Base-by-base conservation (phyloP, 805 yeast genomes). In the Cyberlindnera mississippiensis region DNA sequence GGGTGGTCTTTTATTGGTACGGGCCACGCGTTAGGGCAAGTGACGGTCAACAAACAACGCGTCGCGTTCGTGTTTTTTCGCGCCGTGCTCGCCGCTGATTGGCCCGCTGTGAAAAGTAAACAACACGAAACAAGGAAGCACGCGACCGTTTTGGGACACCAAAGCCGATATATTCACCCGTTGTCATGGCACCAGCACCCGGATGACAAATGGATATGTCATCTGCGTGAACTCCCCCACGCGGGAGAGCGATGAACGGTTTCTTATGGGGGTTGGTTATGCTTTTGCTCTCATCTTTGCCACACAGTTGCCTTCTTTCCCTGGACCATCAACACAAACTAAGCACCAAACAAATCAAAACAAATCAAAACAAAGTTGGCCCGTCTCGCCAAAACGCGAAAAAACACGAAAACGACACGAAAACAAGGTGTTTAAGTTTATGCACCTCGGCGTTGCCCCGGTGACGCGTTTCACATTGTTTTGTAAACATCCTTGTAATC, bases 321-420 rank as follows among this genome's bases (percentile, higher is more conserved):
- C n/a, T n/a, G n/a, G n/a, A n/a, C n/a, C n/a, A n/a, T n/a, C n/a
- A n/a, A n/a, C n/a, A n/a, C n/a, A n/a, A n/a, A n/a, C n/a, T n/a
- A n/a, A n/a, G n/a, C n/a, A n/a, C n/a, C n/a, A 20, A 20, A 20
- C 6, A 20, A 20, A 20, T 20, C 18, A 8, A 29, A 15, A 8
- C 18, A 9, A 15, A 14, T 29, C 7, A n/a, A 10, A 29, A 15
- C 16, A 14, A 5, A 17, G 33, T n/a, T n/a, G n/a, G n/a, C n/a
- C n/a, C n/a, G n/a, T 20, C 22, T 11, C 36, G 7, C 36, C 18
- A 9, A 28, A 28, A 28, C n/a, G 32, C 15, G 30, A 37, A 28
- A 14, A 30, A 37, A 33, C 37, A 28, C 37, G 37, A 38, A 33
- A 33, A 20, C 37, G 10, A 41, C 44, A 35, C 44, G 40, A 41